Percentiles rank a stretch among this genome's conserved stretches.
Evolutionary conservation across 305 asterid species (phyloP).

Genomic region (Ajuga reptans): DNA sequence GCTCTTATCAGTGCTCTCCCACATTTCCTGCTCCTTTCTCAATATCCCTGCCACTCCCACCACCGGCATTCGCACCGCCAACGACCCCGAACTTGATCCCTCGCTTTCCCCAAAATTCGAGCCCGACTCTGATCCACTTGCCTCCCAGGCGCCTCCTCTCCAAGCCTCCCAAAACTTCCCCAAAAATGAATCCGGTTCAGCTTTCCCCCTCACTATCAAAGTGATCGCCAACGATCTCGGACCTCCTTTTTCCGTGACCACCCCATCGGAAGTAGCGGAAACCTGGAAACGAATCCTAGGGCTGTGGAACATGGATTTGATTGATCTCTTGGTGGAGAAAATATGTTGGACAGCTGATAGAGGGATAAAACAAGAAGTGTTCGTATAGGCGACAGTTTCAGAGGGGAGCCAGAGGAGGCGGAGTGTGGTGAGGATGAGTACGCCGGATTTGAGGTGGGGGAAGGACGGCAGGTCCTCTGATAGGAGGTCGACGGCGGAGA

Average conservation of each 20-base stretch:
- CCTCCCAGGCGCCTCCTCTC: constrained; percentile 74
- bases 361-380: constrained; percentile 41
- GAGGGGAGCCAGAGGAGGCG: constrained; percentile 74
- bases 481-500: constrained; percentile 62
- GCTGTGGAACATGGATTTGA: constrained; percentile 73
- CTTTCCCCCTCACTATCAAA: constrained; percentile 54
- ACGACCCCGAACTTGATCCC: constrained; percentile 34
- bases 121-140: constrained; percentile 31
- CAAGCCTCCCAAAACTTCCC: constrained; percentile 79
- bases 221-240: constrained; percentile 39
- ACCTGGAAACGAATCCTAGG: constrained; percentile 80
- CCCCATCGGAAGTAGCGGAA: constrained; percentile 42
- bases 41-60: constrained; percentile 86
- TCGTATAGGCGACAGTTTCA: constrained; percentile 23
- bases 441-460: constrained; percentile 65
- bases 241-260: constrained; percentile 38
- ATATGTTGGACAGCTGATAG: constrained; percentile 54
- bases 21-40: constrained; percentile 97
- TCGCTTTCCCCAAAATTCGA: constrained; percentile 25
- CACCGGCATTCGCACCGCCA: constrained; percentile 64
- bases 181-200: constrained; percentile 60
- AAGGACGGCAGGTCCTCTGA: constrained; percentile 59
- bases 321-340: constrained; percentile 46
- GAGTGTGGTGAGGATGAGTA: constrained; percentile 67
- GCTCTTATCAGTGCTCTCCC: constrained; percentile 98